phyloP scores from a whole-genome alignment of 768 basidiomycete genomes.

The Hericium alpestre region DNA sequence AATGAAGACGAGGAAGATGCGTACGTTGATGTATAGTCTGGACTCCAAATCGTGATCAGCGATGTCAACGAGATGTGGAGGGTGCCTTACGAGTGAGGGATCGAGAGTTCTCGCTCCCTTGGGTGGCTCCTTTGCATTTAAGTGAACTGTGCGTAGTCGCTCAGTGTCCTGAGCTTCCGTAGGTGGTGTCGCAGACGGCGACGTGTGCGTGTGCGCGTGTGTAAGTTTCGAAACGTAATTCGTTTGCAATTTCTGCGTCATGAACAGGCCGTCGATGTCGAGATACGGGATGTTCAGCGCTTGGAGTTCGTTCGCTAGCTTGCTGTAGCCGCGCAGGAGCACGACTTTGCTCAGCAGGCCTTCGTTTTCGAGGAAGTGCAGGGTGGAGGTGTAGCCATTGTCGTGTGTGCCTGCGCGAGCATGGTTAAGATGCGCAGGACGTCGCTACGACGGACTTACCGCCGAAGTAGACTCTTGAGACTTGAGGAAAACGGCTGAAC shows the following conservation, averaged over 20 bases:
- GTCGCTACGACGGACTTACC: constrained; percentile 13
- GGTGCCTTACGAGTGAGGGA: neutral
- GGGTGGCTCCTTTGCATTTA: too few species aligned
- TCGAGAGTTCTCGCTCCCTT: neutral
- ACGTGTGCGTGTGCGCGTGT: too few species aligned
- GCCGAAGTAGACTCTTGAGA: constrained; percentile 29
- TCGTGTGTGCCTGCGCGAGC: constrained; percentile 24
- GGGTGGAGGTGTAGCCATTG: constrained; percentile 30
- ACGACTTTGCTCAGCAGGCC: constrained; percentile 27
- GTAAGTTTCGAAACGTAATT: constrained; percentile 2
- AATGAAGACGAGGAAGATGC: neutral
- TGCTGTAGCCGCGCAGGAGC: constrained; percentile 29
- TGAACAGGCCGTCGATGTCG: constrained; percentile 28
- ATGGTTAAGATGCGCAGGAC: neutral
- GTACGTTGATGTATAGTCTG: neutral
- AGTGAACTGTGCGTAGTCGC: too few species aligned
- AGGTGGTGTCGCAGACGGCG: too few species aligned
- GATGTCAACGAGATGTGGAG: neutral
- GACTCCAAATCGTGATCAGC: neutral
- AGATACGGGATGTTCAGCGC: constrained; percentile 21
- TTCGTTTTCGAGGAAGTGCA: constrained; percentile 28
- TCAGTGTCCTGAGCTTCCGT: too few species aligned
- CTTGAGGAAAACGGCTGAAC: constrained; percentile 40
- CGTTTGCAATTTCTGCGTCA: constrained; percentile 20
- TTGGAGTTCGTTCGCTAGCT: constrained; percentile 25